phyloP scores from a whole-genome alignment of 2,329 filamentous ascomycete genomes.

The Iodosphaeria phyllophila region DNA sequence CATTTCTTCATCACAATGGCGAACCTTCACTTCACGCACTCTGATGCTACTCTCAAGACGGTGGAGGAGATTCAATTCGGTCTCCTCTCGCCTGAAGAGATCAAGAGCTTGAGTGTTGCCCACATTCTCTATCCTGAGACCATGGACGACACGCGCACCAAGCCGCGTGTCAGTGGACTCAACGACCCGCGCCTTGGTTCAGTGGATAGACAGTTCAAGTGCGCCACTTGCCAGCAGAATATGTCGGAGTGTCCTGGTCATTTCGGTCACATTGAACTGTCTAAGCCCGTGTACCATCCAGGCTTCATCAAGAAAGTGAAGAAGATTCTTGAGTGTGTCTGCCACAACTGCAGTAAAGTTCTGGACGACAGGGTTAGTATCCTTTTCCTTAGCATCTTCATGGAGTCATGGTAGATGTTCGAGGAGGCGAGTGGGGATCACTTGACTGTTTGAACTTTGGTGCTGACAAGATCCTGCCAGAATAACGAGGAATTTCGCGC shows the following conservation, averaged over 20 bases:
- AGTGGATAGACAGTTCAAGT: conserved; percentile 89
- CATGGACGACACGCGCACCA: conserved; percentile 89
- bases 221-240: conserved; percentile 87
- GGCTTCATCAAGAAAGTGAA: conserved; percentile 99
- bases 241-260: conserved; percentile 95
- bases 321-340: conserved; percentile 96
- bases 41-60: conserved; percentile 87
- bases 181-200: conserved; percentile 94
- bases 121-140: conserved; percentile 98
- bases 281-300: conserved; percentile 83
- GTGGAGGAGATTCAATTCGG: conserved; percentile 99
- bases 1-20: conserved; percentile 80
- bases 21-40: conserved; percentile 79
- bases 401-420: too few species aligned
- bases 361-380: conserved; percentile 94
- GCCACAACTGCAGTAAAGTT: conserved; percentile 97
- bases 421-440: too few species aligned
- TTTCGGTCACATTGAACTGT: conserved; percentile 96
- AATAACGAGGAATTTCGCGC: conserved; percentile 67
- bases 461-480: conserved; percentile 48
- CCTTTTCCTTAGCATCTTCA: conserved; percentile 22
- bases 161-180: conserved; percentile 76
- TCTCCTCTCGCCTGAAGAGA: conserved; percentile 92
- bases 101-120: conserved; percentile 95
- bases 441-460: conserved; percentile 28